Base-by-base conservation (phyloP, 2,329 filamentous ascomycete species). In the Aaosphaeria arxii region DNA sequence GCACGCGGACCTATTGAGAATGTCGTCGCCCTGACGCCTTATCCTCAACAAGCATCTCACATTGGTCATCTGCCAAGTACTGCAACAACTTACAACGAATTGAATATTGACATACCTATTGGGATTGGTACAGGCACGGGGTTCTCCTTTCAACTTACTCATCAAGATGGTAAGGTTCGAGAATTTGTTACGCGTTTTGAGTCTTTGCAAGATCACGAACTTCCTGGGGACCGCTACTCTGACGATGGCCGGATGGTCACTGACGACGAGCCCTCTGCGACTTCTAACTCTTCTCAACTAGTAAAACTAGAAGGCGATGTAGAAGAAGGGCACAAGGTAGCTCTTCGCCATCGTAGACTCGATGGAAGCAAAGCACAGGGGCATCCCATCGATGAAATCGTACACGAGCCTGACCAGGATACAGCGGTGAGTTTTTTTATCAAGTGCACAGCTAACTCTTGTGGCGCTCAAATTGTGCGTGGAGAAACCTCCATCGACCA, bases 91-190 rank as follows among this genome's bases (percentile, higher is more conserved):
- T 54, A 17, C n/a, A 44, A 48, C 32, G 56, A 53, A 11, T 38
- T 66, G 42, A 58, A 57, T 46, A 63, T 61, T 6, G 51, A 61
- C 40, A 51, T 65, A 6, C 54, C 60, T 36, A 43, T 57, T 44
- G 17, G 17, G 17, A 24, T 24, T 24, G 49, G 54, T 45, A 47
- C 38, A 5, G 51, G 55, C n/a, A 55, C 61, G 28, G 52, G 48
- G 2, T 33, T 64, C 35, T 51, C 58, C 28, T 52, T 60, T 49
- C 53, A 60, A 28, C 43, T 58, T 30, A 53, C 52, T 42, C 57
- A 64, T 24, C 42, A 50, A 42, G 49, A 63, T 42, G 58, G 64
- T 62, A 66, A 63, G 59, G 48, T 60, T 44, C 51, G 50, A 46
- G 51, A 58, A 44, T 50, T 59, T 17, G 50, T 59, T 39, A 52